Evolutionary conservation across 78 protist species (phyloP).

Genomic region (Isochrysis galbana): DNA sequence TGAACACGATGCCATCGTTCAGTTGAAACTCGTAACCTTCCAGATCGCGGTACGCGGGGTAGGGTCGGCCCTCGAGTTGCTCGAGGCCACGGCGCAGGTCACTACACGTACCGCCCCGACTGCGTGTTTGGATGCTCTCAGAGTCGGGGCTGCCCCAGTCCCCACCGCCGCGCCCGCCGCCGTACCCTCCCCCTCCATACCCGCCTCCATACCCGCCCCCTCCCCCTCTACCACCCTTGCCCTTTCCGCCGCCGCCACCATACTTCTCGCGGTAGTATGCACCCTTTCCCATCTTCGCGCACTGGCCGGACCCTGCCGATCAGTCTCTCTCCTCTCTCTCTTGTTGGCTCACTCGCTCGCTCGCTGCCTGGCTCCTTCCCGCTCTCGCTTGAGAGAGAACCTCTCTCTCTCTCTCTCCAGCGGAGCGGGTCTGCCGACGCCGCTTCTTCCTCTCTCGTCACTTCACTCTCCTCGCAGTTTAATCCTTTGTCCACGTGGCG

Average conservation of each 20-base stretch:
- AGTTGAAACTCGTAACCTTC: not conserved
- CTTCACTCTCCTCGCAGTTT: too few relatives aligned
- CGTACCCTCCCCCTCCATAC: not conserved
- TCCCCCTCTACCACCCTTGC: not conserved
- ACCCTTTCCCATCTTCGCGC: too few relatives aligned
- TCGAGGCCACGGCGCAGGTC: not conserved
- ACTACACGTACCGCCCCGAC: not conserved
- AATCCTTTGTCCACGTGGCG: too few relatives aligned
- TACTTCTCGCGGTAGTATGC: conserved; percentile 31
- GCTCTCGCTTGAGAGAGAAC: too few relatives aligned
- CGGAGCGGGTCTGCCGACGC: too few relatives aligned
- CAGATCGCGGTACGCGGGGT: conserved; percentile 5
- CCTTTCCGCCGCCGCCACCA: conserved; percentile 19
- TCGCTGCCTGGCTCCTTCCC: too few relatives aligned
- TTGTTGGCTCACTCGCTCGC: too few relatives aligned
- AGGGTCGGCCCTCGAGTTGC: conserved; percentile 33
- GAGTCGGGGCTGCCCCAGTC: not conserved
- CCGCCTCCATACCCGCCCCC: not conserved
- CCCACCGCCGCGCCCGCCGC: not conserved
- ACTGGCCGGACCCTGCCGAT: too few relatives aligned
- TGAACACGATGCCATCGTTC: not conserved
- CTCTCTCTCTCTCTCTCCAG: too few relatives aligned
- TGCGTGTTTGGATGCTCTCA: too few relatives aligned
- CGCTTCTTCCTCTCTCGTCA: too few relatives aligned
- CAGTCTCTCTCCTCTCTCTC: too few relatives aligned